Evolutionary conservation across 2,329 filamentous ascomycete genomes (phyloP).

Genomic region (Diaporthe sp.): DNA sequence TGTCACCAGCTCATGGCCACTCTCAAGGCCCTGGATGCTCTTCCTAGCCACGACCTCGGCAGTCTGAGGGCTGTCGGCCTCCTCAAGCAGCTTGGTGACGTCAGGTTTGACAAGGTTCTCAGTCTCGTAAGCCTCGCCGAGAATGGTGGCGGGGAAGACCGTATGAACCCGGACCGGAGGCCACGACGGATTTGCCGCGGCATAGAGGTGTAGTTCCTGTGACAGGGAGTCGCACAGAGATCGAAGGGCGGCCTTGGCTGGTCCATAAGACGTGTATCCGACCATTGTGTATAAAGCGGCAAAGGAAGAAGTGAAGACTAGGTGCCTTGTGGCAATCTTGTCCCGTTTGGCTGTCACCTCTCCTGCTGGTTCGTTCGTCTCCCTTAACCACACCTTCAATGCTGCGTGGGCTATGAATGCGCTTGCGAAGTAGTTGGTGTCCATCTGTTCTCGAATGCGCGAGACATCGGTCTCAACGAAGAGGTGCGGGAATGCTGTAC

Average conservation of each 20-base stretch:
- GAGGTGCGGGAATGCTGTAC: slow-evolving; percentile 64
- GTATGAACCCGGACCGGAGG: slow-evolving; percentile 67
- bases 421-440: slow-evolving; percentile 52
- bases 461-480: slow-evolving; percentile 50
- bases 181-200: slow-evolving; percentile 40
- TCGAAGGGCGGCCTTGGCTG: slow-evolving; percentile 74
- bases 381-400: slow-evolving; percentile 43
- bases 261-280: slow-evolving; percentile 74
- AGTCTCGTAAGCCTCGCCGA: slow-evolving; percentile 61
- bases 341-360: not conserved
- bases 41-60: slow-evolving; percentile 69
- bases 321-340: slow-evolving; percentile 57
- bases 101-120: slow-evolving; percentile 51
- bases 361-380: not conserved
- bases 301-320: slow-evolving; percentile 75
- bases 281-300: slow-evolving; percentile 70
- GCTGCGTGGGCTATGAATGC: slow-evolving; percentile 51
- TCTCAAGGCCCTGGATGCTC: slow-evolving; percentile 68
- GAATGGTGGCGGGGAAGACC: slow-evolving; percentile 74
- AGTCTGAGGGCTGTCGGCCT: slow-evolving; percentile 49
- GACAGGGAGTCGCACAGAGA: slow-evolving; percentile 72
- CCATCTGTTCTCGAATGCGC: slow-evolving; percentile 48
- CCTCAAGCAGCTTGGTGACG: slow-evolving; percentile 50
- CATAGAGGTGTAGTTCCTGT: slow-evolving; percentile 62
- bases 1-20: slow-evolving; percentile 71